Evolutionary conservation across 805 yeast species (phyloP).

Genomic region (Yamadazyma akitaensis): DNA sequence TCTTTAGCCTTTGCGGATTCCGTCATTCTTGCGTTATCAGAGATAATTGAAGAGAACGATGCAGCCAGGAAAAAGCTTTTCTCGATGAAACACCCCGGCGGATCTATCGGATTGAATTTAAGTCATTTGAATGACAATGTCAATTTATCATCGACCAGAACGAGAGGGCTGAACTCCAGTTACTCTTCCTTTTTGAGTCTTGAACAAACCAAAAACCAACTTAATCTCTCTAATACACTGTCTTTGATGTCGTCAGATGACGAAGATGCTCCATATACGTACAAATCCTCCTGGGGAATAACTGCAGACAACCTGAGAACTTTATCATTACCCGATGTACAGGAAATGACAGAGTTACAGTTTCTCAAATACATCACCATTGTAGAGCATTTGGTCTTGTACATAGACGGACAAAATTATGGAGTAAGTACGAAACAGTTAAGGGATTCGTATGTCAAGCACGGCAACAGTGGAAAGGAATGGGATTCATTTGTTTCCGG

Average conservation of each 20-base stretch:
- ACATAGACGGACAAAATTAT: constrained; percentile 2
- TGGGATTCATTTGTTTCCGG: constrained; percentile 7
- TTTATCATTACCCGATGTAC: constrained; percentile 7
- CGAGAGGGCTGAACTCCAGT: constrained; percentile 7
- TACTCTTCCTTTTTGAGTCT: constrained; percentile 17
- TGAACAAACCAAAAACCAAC: constrained; percentile 10
- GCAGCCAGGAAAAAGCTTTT: constrained; percentile 53
- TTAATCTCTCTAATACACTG: constrained; percentile 8
- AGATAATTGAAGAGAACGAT: constrained; percentile 57
- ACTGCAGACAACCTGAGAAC: not conserved
- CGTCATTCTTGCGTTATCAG: constrained; percentile 68
- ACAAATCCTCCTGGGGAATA: not conserved
- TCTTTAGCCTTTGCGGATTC: constrained; percentile 78
- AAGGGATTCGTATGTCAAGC: not conserved
- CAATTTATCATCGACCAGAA: constrained; percentile 5
- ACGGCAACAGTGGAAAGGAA: not conserved
- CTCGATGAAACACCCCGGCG: constrained; percentile 84
- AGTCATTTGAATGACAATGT: constrained; percentile 30
- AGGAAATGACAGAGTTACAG: constrained; percentile 24
- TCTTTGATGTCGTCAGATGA: constrained; percentile 23
- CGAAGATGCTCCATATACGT: constrained; percentile 12
- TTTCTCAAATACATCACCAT: constrained; percentile 31
- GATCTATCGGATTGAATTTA: constrained; percentile 68
- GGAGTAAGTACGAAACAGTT: constrained; percentile 1
- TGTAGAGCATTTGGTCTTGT: constrained; percentile 30